Evolutionary conservation across 2,329 filamentous ascomycete genomes (phyloP), one percentile per base, ranked within the genome.

Genomic region (Rhexocercosporidium sp.): DNA sequence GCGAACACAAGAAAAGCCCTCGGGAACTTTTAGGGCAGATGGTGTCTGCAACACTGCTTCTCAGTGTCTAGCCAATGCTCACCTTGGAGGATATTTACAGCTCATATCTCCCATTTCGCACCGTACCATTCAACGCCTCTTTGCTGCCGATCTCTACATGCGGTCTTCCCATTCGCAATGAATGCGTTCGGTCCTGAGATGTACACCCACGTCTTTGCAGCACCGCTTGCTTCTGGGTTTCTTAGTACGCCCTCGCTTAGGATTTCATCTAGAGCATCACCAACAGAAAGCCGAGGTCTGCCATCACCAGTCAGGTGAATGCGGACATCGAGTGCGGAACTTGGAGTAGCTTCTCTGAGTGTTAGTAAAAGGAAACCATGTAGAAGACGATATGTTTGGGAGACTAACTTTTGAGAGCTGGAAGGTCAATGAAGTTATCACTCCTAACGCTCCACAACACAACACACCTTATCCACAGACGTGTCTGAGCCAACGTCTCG

Each of bases 21-120:
- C 31, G 4, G 31, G 2, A 37, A 37, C 9, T 37, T 11, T 37
- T 2, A 11, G 31, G 2, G 31, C 3, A 37, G 31, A 37, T 11
- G 41, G n/a, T 8, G 7, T n/a, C 14, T 44, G 41, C 2, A 44
- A 18, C 6, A 44, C n/a, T 44, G 14, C 41, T 44, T 18, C 16
- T n/a, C 41, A 44, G n/a, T 8, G n/a, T 12, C 16, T 44, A 7
- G 16, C 31, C 3, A 37, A 11, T 37, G 31, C 31, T 11, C 8
- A 9, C 31, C 8, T 2, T 37, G 31, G 8, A 37, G 31, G 18
- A 47, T 47, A 47, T 47, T 11, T 20, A 47, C n/a, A 16, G 20
- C 3, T 92, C 39, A 66, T 41, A 68, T 64, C 31, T 67, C 62
- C 72, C 72, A 74, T 22, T 67, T 68, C 7, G 72, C 73, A 34